Evolutionary conservation across 208 protist genomes (phyloP).

Genomic region (Acanthamoeba divionensis): DNA sequence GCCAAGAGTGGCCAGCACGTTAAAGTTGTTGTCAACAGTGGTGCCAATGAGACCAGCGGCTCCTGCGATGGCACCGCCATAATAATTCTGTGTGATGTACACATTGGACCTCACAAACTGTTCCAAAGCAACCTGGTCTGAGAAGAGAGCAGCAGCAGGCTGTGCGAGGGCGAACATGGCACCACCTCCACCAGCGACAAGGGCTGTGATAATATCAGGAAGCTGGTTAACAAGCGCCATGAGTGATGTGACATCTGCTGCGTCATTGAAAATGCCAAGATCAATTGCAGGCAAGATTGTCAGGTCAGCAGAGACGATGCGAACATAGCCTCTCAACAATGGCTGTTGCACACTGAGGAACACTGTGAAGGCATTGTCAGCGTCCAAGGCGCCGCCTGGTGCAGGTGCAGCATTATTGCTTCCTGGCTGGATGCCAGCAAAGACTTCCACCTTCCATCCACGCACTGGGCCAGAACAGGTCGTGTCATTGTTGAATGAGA

Average conservation of each 20-base stretch:
- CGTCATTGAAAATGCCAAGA: no score
- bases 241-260: no score
- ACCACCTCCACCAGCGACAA: neutral
- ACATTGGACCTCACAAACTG: neutral
- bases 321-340: no score
- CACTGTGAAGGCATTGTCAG: no score
- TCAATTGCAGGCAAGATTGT: no score
- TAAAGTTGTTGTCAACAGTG: neutral
- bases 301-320: no score
- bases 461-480: neutral
- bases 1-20: neutral
- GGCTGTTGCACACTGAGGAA: no score
- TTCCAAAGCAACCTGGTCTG: neutral
- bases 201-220: no score
- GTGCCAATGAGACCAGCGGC: neutral
- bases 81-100: neutral
- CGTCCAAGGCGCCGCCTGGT: no score
- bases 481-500: neutral
- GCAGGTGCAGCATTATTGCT: no score
- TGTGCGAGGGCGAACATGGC: neutral
- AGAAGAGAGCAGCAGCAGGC: neutral
- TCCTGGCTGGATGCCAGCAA: neutral
- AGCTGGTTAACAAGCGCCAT: no score
- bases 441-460: neutral
- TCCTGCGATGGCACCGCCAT: neutral